A percentile compares a stretch with the other conserved stretches of the same genome.
Evolutionary conservation across 176 grass and related monocot genomes (phyloP).

Genomic region (Melocanna baccifera): DNA sequence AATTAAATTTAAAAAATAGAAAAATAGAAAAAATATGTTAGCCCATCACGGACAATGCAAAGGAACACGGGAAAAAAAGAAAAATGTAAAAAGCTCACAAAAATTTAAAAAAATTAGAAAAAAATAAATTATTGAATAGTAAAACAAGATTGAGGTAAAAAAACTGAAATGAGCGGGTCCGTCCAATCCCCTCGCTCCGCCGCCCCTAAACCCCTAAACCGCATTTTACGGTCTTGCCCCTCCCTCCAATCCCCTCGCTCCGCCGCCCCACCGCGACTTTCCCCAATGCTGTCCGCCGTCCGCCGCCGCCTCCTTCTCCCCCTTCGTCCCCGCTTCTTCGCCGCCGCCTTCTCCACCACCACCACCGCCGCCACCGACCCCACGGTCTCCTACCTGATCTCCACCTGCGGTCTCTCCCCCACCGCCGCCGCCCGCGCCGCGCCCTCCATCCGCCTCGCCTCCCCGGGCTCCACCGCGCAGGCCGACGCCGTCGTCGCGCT

Average conservation of each 20-base stretch:
- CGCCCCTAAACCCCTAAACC: not conserved
- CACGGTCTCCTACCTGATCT: not conserved
- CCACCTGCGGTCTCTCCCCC: slow-evolving; percentile 19
- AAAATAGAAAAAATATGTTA: no score
- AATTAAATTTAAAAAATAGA: no score
- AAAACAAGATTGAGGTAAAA: no score
- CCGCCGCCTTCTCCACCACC: not conserved
- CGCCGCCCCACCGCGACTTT: not conserved
- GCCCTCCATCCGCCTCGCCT: not conserved
- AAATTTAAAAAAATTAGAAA: no score
- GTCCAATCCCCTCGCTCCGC: no score
- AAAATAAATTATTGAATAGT: no score
- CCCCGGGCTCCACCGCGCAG: not conserved
- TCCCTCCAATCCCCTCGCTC: not conserved
- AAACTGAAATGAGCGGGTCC: no score
- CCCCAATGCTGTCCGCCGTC: slow-evolving; percentile 12
- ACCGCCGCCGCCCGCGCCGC: not conserved
- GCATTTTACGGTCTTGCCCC: not conserved
- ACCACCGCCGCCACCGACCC: not conserved
- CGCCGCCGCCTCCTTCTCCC: not conserved
- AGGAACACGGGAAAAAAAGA: no score
- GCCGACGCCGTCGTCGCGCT: slow-evolving; percentile 34
- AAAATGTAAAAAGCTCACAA: no score
- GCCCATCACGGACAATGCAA: no score
- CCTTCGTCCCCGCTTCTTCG: not conserved